Conservation (phyloP, 2,329 filamentous ascomycete genomes). For the Aureobasidium pullulans region DNA sequence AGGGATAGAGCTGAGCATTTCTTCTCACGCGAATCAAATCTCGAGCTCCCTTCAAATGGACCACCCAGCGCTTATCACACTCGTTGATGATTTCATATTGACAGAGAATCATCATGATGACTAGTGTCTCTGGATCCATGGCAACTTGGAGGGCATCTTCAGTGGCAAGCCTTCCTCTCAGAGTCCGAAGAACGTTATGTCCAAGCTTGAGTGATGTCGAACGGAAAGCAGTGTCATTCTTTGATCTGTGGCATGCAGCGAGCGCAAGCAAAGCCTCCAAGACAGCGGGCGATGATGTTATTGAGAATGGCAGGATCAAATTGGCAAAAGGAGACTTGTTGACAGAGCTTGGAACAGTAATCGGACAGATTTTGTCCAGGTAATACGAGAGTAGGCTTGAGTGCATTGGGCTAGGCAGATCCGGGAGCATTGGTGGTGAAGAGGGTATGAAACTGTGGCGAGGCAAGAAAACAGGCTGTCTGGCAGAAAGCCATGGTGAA, state of each 20-base stretch:
- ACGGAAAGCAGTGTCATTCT: constrained; percentile 25
- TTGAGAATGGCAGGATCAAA: constrained; percentile 32
- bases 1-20: constrained; percentile 7
- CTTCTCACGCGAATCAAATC: constrained; percentile 38
- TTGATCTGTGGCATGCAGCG: constrained; percentile 32
- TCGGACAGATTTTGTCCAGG: constrained; percentile 33
- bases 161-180: constrained; percentile 28
- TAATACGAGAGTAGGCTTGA: constrained; percentile 34
- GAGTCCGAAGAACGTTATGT: constrained; percentile 29
- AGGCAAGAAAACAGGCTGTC: constrained; percentile 18
- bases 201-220: constrained; percentile 32
- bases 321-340: constrained; percentile 33
- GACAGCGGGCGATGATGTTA: constrained; percentile 31
- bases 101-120: constrained; percentile 42
- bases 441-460: not conserved
- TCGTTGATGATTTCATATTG: constrained; percentile 36
- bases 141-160: constrained; percentile 21
- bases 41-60: constrained; percentile 42
- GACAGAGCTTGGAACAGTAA: constrained; percentile 32
- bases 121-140: constrained; percentile 28
- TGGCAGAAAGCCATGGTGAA: constrained; percentile 11
- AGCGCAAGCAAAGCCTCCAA: constrained; percentile 34
- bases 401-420: constrained; percentile 24
- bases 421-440: constrained; percentile 22
- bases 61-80: constrained; percentile 40